These are phyloP conservation scores for Cryptosporidium sp. DNA, from an alignment of 169 alveolate genomes.

Conservation along the genomic window DNA sequence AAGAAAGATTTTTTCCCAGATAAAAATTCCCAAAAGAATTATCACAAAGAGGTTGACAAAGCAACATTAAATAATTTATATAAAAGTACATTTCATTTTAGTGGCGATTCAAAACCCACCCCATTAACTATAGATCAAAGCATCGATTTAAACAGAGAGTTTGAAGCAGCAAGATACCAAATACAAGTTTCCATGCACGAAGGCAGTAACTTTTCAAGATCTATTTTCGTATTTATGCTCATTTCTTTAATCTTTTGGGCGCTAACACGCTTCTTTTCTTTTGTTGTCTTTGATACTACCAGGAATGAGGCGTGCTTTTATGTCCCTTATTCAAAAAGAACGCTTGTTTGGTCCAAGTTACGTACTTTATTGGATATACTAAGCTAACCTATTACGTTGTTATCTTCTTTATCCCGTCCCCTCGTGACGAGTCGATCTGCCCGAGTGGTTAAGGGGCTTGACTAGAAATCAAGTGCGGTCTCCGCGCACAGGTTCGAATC, in stretches of 20 bases:
- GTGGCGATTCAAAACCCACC: conserved; percentile 3
- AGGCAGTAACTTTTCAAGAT: conserved; percentile 68
- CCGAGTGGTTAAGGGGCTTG: conserved; percentile 79
- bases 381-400: background rate
- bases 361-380: conserved; percentile 21
- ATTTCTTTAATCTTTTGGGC: conserved; percentile 69
- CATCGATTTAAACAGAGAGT: conserved; percentile 37
- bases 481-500: conserved; percentile 79
- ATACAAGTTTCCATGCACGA: conserved; percentile 72
- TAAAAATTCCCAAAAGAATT: background rate
- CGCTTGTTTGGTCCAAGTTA: conserved; percentile 35
- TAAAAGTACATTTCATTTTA: conserved; percentile 19
- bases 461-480: conserved; percentile 78
- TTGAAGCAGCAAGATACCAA: conserved; percentile 74
- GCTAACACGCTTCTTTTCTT: conserved; percentile 48
- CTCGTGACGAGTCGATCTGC: conserved; percentile 66
- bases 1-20: background rate
- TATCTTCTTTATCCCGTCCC: background rate
- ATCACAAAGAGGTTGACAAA: background rate
- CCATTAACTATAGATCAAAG: conserved; percentile 34
- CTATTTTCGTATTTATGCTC: conserved; percentile 58
- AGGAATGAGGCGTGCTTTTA: conserved; percentile 63
- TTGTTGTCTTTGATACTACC: conserved; percentile 37
- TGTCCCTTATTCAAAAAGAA: conserved; percentile 58
- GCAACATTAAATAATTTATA: background rate